Conservation (phyloP, 2,329 filamentous ascomycete species). For the Aspergillus glaucus region DNA sequence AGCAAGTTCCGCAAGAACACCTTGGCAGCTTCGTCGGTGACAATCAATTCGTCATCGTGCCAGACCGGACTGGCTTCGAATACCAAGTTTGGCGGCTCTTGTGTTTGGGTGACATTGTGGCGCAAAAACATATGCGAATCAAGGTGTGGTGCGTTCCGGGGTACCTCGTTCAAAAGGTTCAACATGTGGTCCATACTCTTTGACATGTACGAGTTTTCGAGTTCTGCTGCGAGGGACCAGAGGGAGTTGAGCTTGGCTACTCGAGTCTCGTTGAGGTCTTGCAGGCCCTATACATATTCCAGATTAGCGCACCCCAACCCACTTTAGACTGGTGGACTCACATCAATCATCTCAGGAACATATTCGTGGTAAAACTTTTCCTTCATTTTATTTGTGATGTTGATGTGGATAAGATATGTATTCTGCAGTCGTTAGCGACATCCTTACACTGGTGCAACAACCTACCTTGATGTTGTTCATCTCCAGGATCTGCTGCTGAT, state of each 20-base stretch:
- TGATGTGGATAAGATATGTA: conserved; percentile 92
- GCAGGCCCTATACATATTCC: conserved; percentile 53
- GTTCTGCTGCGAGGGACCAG: conserved; percentile 71
- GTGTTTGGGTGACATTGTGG: conserved; percentile 77
- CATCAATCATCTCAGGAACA: conserved; percentile 85
- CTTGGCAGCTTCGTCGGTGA: conserved; percentile 79
- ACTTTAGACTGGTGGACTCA: conserved; percentile 34
- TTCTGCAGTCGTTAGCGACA: conserved; percentile 51
- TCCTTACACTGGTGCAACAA: background rate
- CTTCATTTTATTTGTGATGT: conserved; percentile 95
- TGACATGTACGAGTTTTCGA: conserved; percentile 74
- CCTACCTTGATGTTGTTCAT: conserved; percentile 85
- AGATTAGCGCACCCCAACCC: background rate
- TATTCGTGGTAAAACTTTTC: conserved; percentile 97
- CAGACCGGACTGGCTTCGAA: conserved; percentile 96
- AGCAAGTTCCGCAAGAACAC: conserved; percentile 87
- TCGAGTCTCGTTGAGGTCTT: conserved; percentile 87
- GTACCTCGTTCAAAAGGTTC: conserved; percentile 71
- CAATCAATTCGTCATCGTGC: conserved; percentile 86
- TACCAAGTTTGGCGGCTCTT: conserved; percentile 74
- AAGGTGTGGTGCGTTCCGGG: conserved; percentile 77
- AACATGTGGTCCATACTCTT: conserved; percentile 67
- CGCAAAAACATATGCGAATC: conserved; percentile 98
- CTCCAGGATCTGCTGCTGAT: conserved; percentile 84
- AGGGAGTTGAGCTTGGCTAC: conserved; percentile 76